Evolutionary conservation across 768 basidiomycete genomes (phyloP), one percentile per base, ranked within the genome.

Genomic region (Cystofilobasidium macerans): DNA sequence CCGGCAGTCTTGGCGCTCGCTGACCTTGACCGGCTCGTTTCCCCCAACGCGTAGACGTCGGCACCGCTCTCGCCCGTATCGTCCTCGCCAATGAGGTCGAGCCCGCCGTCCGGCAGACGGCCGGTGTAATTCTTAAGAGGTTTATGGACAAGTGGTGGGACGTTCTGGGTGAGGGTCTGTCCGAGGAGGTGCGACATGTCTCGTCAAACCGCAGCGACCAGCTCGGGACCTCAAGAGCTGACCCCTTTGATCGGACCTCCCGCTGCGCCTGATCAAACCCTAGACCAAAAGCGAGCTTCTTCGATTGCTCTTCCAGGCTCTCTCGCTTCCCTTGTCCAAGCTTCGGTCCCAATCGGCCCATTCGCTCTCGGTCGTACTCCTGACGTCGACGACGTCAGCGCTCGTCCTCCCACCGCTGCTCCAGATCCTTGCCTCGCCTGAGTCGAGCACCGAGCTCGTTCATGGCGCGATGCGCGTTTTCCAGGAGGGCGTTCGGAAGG

Each of bases 381-480:
- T 33, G 85, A 85, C 69, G 86, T 84, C 70, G 92, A 97, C 78
- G 20, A 16, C 65, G 11, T 66, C 65, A 18, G 97, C 91, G 89
- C 94, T 93, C 80, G 98, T 89, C 74, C 89, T 93, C 0, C 85
- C 87, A 56, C 82, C 97, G n/a, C 80, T 97, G 40, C 79, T 79
- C 51, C 79, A 82, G 53, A 82, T 99, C 24, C 84, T 98, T 68
- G 76, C 77, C 38, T 82, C 94, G 13, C 81, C 98, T 30, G 85
- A 86, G 3, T 86, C 88, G 2, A 80, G 79, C 51, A 84, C 85
- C 3, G 65, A 42, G 53, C 65, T 30, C 77, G 88, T 95, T 8
- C 92, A 98, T 76, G 95, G 95, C 28, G 87, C 93, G 28, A 91
- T 99, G 88, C 86, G 92, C 75, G 88, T 98, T 26, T 84, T 99